Evolutionary conservation across 495 filamentous ascomycete species (phyloP), one percentile per base, ranked within the genome.

Genomic region (Penicillium lagena): DNA sequence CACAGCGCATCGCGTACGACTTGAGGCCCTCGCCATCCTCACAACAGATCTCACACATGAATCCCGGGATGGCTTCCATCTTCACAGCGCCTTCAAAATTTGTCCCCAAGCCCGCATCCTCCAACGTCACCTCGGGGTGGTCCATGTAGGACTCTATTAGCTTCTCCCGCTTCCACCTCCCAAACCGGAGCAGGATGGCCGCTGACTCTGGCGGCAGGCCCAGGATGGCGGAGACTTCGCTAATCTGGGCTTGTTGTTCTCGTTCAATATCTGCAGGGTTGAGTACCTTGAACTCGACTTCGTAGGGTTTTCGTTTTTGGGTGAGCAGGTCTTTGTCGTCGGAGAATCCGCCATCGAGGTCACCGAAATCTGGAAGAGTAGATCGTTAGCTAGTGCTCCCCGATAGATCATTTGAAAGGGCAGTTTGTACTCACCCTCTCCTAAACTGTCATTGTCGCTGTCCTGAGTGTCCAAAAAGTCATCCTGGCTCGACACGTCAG

Each of bases 101-200:
- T 27, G 80, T 75, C 13, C 86, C 85, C 30, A 98, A 69, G 6
- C 93, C 93, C 10, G 91, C 89, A 37, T 81, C 82, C 53, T 96
- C 90, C n/a, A 96, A 65, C 0, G 90, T 81, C 56, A 81, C 67
- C 9, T 85, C 76, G 12, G 82, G 80, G 37, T 72, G 73, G 40
- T 97, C 91, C 90, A 97, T 95, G 56, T 96, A 97, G 35, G 85
- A 80, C 49, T 97, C 93, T 29, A 97, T 90, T 49, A 98, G 64
- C 30, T 87, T 80, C 58, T 98, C 93, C 59, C 95, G 91, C 62
- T 95, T 96, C 93, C 93, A 98, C 53, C 89, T 78, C 37, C 85
- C 85, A 60, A 89, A 80, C 38, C 93, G 85, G 38, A 98, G 70
- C 9, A 98, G 70, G 33, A 98, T 96, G 2, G 89, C 94, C 0